phyloP scores from a whole-genome alignment of 345 rosid species.

The Anastatica hierochuntica region DNA sequence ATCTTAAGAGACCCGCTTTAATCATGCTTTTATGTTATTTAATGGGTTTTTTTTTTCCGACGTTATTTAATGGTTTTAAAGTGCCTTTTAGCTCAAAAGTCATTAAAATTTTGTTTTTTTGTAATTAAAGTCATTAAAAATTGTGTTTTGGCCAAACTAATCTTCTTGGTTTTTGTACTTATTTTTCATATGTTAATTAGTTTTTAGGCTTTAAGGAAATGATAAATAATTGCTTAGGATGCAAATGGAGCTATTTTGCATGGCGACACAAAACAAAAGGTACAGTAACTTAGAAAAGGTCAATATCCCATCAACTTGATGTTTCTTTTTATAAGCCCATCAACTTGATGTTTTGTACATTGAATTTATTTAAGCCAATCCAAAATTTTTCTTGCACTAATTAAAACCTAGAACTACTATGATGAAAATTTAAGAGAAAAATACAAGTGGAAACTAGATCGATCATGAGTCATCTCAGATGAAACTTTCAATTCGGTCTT shows the following conservation, averaged over 20 bases:
- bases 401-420: too few relatives aligned
- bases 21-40: not conserved
- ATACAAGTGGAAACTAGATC: too few relatives aligned
- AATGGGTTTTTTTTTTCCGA: too few relatives aligned
- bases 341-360: constrained; percentile 2
- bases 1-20: too few relatives aligned
- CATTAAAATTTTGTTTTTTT: not conserved
- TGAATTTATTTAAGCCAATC: not conserved
- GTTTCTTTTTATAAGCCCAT: too few relatives aligned
- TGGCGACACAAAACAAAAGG: constrained; percentile 14
- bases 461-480: too few relatives aligned
- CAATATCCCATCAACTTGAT: constrained; percentile 7
- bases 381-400: not conserved
- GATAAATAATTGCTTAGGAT: constrained; percentile 15
- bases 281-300: constrained; percentile 9
- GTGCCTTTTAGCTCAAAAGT: too few relatives aligned
- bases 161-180: not conserved
- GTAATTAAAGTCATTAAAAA: not conserved
- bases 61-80: too few relatives aligned
- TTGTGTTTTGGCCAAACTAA: not conserved
- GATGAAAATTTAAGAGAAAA: too few relatives aligned
- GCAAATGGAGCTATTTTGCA: constrained; percentile 20
- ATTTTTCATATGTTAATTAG: constrained; percentile 6
- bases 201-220: constrained; percentile 18
- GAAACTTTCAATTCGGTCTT: too few relatives aligned